Base-by-base conservation (phyloP, 2,329 filamentous ascomycete species). In the Cadophora luteo-olivacea region DNA sequence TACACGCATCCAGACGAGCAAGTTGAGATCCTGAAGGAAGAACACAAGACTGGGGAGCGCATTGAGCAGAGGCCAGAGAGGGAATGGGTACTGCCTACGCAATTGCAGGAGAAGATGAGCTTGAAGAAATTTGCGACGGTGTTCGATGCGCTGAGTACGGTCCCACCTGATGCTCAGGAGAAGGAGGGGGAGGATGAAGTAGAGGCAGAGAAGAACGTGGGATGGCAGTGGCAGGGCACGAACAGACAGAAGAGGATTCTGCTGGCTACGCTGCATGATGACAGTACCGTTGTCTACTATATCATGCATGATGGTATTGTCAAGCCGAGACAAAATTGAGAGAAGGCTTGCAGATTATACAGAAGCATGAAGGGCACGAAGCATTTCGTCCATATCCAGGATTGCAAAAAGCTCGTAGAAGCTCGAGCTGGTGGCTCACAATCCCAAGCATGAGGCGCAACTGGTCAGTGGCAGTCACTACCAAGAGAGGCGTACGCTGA, bases 1-100 rank as follows among this genome's bases (percentile, higher is more conserved):
- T 95, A 96, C 79, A 83, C 92, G 63, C 92, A 96, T 76, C 92
- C 92, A 1, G 92, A 96, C 78, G 92, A 94, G 80, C 92, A 95
- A 80, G 89, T 92, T 72, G 89, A 87, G 72, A 85, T 91, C 66
- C 83, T 94, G 66, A 89, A 90, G 72, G 83, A 84, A 36, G 87
- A 89, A 71, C 83, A 84, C 71, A 79, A 81, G 14, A 81, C 81
- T 1, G 83, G 83, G 16, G 78, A 82, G 66, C 79, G 78, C 54
- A 80, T 86, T 19, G 75, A 78, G 32, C 85, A 86, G 75, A 80
- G 78, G 16, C 83, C 87, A 1, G 87, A 92, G 79, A 79, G 83
- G 55, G 92, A 95, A 81, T 95, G 92, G 91, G 89, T 96, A 29
- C 80, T 95, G 60, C 91, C 93, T 2, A 87, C 90, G 64, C 89